Percentiles rank a stretch among this genome's conserved stretches.
phyloP scores from a whole-genome alignment of 2,329 filamentous ascomycete species.

The Xylariales sp. region DNA sequence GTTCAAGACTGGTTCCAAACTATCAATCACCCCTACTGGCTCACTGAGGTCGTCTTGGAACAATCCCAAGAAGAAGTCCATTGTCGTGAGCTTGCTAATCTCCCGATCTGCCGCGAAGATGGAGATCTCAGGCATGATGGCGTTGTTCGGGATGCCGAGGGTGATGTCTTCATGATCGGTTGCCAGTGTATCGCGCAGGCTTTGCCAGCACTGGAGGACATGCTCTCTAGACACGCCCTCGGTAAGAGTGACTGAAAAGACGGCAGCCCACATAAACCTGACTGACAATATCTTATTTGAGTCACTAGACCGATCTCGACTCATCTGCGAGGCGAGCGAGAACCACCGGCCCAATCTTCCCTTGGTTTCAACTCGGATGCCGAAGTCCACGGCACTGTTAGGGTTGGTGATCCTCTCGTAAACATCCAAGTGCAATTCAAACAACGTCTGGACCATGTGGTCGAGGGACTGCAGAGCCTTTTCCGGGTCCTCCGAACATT shows the following conservation, averaged over 20 bases:
- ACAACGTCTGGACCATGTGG: slow-evolving; percentile 50
- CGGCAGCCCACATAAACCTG: slow-evolving; percentile 55
- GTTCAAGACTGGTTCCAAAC: slow-evolving; percentile 85
- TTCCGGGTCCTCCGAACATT: slow-evolving; percentile 14
- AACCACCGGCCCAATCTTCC: slow-evolving; percentile 49
- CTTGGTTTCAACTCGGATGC: slow-evolving; percentile 44
- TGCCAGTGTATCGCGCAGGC: slow-evolving; percentile 47
- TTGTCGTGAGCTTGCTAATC: slow-evolving; percentile 86
- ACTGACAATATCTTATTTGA: slow-evolving; percentile 36
- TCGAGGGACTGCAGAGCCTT: slow-evolving; percentile 30
- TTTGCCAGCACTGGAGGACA: slow-evolving; percentile 54
- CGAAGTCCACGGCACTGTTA: slow-evolving; percentile 47
- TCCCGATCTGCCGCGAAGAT: slow-evolving; percentile 80
- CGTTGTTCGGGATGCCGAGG: slow-evolving; percentile 74
- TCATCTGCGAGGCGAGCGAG: slow-evolving; percentile 41
- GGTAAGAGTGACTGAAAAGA: slow-evolving; percentile 47
- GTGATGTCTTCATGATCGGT: slow-evolving; percentile 33
- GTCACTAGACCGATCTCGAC: slow-evolving; percentile 30
- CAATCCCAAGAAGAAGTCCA: slow-evolving; percentile 90
- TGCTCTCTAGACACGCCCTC: slow-evolving; percentile 53
- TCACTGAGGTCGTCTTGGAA: slow-evolving; percentile 81
- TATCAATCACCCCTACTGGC: slow-evolving; percentile 82
- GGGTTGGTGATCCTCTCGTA: slow-evolving; percentile 55
- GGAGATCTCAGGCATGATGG: slow-evolving; percentile 83
- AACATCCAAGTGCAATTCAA: slow-evolving; percentile 58